Base-by-base conservation (phyloP, 768 basidiomycete genomes). In the Gautieria morchelliformis region DNA sequence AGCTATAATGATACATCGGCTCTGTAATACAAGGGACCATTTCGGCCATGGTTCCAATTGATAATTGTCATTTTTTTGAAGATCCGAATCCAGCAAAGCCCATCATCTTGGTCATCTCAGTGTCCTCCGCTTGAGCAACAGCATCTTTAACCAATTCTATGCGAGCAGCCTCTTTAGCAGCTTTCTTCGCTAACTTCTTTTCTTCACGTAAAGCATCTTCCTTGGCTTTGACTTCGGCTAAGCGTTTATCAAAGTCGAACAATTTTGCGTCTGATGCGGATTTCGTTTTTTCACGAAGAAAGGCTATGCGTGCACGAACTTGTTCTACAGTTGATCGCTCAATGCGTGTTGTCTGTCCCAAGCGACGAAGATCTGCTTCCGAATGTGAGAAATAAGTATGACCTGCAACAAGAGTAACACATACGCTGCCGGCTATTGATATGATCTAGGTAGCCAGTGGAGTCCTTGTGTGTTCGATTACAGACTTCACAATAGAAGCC, bases 301-400 rank as follows among this genome's bases (percentile, higher is more conserved):
- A 74, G 0, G 90, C 89, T 70, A 99, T 98, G 59, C 89, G 84
- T 5, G 85, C 85, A 46, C 92, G 89, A 53, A 99, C 96, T 72
- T 99, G 92, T 62, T 85, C 84, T 17, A 98, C 72, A 0, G 94
- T 94, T 2, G 96, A 97, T 17, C 93, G 82, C 64, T 84, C 85
- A 55, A 96, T 76, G 55, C 85, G 86, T 19, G 95, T 99, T 2
- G 92, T 92, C 73, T 98, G 96, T n/a, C 96, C 96, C n/a, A 98
- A 64, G 24, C 77, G 81, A 42, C 93, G 85, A 52, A 99, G 76
- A 76, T 99, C 96, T 98, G 49, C 22, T 52, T 45, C 53, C 51
- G 48, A 48, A 53, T 32, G 52, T 56, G 32, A 53, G 58, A 46
- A 46, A 32, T 59, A 55, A 61, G 55, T 22, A 47, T 41, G 30